Conservation (phyloP, 371 early-diverging fungal species). For the Rhizopus microsporus region DNA sequence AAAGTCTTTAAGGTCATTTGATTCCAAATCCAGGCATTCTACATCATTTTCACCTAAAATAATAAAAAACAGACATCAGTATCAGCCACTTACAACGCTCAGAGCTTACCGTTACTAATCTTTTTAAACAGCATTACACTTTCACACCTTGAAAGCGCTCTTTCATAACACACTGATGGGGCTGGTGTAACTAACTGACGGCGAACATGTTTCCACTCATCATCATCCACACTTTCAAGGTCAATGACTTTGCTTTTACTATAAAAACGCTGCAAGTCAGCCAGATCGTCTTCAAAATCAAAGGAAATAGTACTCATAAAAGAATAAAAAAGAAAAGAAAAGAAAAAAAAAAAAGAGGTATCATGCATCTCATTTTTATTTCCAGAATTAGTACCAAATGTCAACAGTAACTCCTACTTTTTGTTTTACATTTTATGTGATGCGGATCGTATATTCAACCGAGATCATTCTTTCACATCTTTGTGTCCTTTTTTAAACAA, state of each 20-base stretch:
- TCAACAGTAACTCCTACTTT: no score
- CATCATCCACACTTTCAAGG: constrained; percentile 23
- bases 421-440: no score
- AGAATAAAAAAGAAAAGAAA: no score
- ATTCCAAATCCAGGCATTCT: constrained; percentile 14
- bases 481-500: no score
- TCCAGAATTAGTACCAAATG: no score
- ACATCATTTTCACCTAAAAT: constrained; percentile 21
- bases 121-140: constrained; percentile 26
- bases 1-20: constrained; percentile 19
- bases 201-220: constrained; percentile 19
- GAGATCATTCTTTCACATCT: no score
- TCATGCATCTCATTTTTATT: no score
- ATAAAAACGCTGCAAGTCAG: not conserved
- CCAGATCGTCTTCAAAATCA: no score
- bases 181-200: constrained; percentile 23
- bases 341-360: no score
- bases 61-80: not conserved
- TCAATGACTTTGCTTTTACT: not conserved
- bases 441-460: no score
- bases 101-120: constrained; percentile 23
- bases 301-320: no score
- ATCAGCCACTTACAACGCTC: not conserved
- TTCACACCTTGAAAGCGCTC: constrained; percentile 19
- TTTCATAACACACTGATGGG: constrained; percentile 16